Conservation (phyloP, 1,284 basidiomycete genomes). For the Naganishia albida region DNA sequence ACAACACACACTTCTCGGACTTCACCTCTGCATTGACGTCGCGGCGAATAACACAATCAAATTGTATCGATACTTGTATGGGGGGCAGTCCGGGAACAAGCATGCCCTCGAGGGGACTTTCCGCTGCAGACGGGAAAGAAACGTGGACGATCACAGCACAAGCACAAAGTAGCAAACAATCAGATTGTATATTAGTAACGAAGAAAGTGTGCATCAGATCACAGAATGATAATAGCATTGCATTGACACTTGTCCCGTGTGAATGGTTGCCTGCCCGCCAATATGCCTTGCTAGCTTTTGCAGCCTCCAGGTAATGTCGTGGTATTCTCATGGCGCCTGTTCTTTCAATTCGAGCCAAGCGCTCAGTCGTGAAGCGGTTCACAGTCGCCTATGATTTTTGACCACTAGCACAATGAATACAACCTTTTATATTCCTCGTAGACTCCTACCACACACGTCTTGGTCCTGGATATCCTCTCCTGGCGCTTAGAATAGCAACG, state of each 20-base stretch:
- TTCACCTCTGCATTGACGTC: constrained; percentile 20
- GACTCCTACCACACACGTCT: not conserved
- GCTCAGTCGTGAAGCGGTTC: too few relatives aligned
- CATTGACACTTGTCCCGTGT: too few relatives aligned
- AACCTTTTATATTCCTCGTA: not conserved
- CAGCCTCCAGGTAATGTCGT: too few relatives aligned
- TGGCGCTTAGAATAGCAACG: constrained; percentile 69
- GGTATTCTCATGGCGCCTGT: too few relatives aligned
- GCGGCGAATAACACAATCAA: constrained; percentile 9
- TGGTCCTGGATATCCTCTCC: not conserved
- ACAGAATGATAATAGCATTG: not conserved
- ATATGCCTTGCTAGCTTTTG: too few relatives aligned
- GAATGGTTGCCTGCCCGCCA: too few relatives aligned
- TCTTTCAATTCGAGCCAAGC: too few relatives aligned
- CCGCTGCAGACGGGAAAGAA: constrained; percentile 2
- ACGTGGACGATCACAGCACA: not conserved
- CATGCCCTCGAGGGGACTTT: not conserved
- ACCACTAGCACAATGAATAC: too few relatives aligned
- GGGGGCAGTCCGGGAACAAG: constrained; percentile 6
- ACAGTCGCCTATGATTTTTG: too few relatives aligned
- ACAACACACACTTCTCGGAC: constrained; percentile 15
- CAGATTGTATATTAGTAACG: constrained; percentile 28
- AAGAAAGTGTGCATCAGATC: not conserved
- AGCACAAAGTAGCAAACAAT: constrained; percentile 18
- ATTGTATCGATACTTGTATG: constrained; percentile 29